Percentiles rank a stretch among this genome's conserved stretches.
phyloP scores from a whole-genome alignment of 176 grass and related monocot species.

The sorghum (Sorghum bicolor) region Sorghum_bicolor_NCBIv3 NC_012875.2:8920001-8920500 shows the following conservation, averaged over 20 bases:
- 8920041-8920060: background rate
- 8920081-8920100: constrained; percentile 54
- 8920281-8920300: constrained; percentile 41
- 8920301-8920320: constrained; percentile 45
- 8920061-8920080: constrained; percentile 32
- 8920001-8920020: constrained; percentile 7
- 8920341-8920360: background rate
- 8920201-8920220: constrained; percentile 14
- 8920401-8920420: constrained; percentile 13
- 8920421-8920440: constrained; percentile 18
- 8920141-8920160: constrained; percentile 54
- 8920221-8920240: constrained; percentile 37
- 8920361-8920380: constrained; percentile 25
- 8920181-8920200: constrained; percentile 13
- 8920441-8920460: background rate
- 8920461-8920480: background rate
- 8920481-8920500: background rate
- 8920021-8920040: constrained; percentile 5
- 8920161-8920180: background rate
- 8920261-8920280: constrained; percentile 57
- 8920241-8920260: constrained; percentile 43
- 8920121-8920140: constrained; percentile 20
- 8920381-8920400: constrained; percentile 44
- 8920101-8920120: constrained; percentile 30
- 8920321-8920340: constrained; percentile 47